phyloP scores from a whole-genome alignment of 345 rosid genomes.

The Garcia nutans region DNA sequence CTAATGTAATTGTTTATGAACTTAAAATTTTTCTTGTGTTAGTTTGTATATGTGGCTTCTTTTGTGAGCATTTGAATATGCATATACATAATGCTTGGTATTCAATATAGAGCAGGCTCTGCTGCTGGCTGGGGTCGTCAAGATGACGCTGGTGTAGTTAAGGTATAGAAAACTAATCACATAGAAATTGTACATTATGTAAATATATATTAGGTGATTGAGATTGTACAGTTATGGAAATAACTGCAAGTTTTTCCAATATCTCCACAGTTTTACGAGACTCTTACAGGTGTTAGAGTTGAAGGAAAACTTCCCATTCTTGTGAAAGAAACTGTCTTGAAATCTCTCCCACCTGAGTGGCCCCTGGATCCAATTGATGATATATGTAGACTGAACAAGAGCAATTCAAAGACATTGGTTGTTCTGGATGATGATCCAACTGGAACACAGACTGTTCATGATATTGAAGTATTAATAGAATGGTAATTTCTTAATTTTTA shows the following conservation, averaged over 20 bases:
- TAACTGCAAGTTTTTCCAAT: constrained; percentile 2
- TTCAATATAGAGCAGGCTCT: constrained; percentile 55
- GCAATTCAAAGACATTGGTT: constrained; percentile 66
- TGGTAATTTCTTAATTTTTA: constrained; percentile 48
- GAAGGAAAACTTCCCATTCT: constrained; percentile 77
- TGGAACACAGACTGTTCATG: constrained; percentile 98
- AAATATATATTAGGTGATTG: constrained; percentile 1
- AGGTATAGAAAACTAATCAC: constrained; percentile 44
- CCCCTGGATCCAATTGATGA: constrained; percentile 67
- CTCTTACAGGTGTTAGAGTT: constrained; percentile 73
- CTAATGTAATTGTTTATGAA: background rate
- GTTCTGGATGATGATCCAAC: constrained; percentile 99
- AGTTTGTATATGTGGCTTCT: background rate
- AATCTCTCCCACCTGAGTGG: constrained; percentile 89
- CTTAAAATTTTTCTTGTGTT: background rate
- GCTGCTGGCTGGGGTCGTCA: constrained; percentile 97
- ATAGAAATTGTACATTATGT: background rate
- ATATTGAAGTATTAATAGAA: constrained; percentile 92
- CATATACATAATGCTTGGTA: background rate
- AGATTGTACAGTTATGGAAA: constrained; percentile 6
- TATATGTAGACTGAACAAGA: constrained; percentile 56
- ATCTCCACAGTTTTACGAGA: constrained; percentile 71
- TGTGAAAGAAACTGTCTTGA: constrained; percentile 59
- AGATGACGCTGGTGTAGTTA: constrained; percentile 94
- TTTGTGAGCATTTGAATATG: background rate